A percentile compares a stretch with the other conserved stretches of the same genome.
Evolutionary conservation across 768 basidiomycete species (phyloP).

Genomic region (Suillus placidus): DNA sequence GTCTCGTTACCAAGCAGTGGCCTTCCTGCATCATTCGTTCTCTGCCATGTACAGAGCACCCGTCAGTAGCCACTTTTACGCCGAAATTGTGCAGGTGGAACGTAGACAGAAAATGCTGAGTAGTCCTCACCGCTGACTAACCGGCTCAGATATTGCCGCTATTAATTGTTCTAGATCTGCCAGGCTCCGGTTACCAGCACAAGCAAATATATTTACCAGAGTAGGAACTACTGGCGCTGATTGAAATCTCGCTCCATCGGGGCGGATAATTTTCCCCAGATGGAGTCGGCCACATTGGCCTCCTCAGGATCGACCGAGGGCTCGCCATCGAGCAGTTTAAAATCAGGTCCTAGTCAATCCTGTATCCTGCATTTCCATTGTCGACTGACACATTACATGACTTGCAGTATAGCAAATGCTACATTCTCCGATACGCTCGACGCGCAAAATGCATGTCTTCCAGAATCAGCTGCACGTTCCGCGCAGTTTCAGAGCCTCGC

Average conservation of each 20-base stretch:
- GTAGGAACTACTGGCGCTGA: background rate
- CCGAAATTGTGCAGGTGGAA: background rate
- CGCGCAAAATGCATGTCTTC: background rate
- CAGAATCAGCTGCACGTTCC: background rate
- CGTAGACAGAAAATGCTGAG: background rate
- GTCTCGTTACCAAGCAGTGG: background rate
- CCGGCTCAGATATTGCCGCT: background rate
- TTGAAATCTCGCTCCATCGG: background rate
- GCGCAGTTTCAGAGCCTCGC: background rate
- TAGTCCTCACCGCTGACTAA: background rate
- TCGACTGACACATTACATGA: constrained; percentile 3
- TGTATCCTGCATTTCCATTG: background rate
- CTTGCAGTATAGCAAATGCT: background rate
- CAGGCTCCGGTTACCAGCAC: background rate
- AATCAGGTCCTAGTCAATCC: too few relatives aligned
- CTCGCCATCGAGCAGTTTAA: background rate
- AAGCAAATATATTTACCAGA: background rate
- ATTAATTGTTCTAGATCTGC: background rate
- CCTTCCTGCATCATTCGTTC: background rate
- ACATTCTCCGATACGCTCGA: background rate
- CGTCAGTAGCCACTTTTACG: too few relatives aligned
- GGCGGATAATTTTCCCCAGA: background rate
- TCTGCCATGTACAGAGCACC: background rate
- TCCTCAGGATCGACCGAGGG: background rate
- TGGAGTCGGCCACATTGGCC: background rate